These are phyloP conservation scores for Clavispora phyllophila DNA, from an alignment of 805 yeast species.

Conservation along the genomic window DNA sequence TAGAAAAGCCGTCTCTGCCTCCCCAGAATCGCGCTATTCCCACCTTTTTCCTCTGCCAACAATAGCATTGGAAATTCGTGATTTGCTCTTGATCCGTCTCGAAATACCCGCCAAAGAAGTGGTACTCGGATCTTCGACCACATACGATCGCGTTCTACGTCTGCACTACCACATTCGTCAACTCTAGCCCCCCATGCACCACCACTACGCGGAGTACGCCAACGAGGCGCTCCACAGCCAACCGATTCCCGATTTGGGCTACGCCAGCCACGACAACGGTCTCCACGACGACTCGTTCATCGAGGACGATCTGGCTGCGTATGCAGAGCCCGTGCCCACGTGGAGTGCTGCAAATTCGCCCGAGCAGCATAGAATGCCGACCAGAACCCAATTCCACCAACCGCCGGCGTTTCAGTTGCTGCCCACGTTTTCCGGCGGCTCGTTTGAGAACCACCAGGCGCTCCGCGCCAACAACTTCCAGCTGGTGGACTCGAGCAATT, in stretches of 20 bases:
- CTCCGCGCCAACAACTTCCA: constrained; percentile 23
- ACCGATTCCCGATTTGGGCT: constrained; percentile 3
- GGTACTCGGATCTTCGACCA: too few species aligned
- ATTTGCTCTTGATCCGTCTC: too few species aligned
- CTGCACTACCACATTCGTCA: too few species aligned
- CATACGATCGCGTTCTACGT: too few species aligned
- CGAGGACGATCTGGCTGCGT: constrained; percentile 33
- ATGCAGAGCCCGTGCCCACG: constrained; percentile 5
- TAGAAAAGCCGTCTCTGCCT: too few species aligned
- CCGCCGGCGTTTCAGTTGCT: constrained; percentile 18
- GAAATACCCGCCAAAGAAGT: too few species aligned
- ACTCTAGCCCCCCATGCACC: constrained; percentile 2
- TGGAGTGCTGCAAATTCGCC: constrained; percentile 8
- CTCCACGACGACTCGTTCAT: constrained; percentile 27
- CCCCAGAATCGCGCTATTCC: too few species aligned
- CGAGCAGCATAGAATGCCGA: constrained; percentile 5
- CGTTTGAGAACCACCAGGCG: constrained; percentile 10
- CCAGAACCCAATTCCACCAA: constrained; percentile 4
- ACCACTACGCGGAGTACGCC: constrained; percentile 1
- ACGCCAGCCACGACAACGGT: neutral
- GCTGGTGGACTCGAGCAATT: constrained; percentile 30
- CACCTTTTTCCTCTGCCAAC: too few species aligned
- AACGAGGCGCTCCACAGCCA: constrained; percentile 1
- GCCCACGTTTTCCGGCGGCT: constrained; percentile 18
- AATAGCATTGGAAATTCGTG: too few species aligned